These are phyloP conservation scores for Sporisorium scitamineum DNA, from an alignment of 1,284 basidiomycete genomes.

Conservation along the genomic window DNA sequence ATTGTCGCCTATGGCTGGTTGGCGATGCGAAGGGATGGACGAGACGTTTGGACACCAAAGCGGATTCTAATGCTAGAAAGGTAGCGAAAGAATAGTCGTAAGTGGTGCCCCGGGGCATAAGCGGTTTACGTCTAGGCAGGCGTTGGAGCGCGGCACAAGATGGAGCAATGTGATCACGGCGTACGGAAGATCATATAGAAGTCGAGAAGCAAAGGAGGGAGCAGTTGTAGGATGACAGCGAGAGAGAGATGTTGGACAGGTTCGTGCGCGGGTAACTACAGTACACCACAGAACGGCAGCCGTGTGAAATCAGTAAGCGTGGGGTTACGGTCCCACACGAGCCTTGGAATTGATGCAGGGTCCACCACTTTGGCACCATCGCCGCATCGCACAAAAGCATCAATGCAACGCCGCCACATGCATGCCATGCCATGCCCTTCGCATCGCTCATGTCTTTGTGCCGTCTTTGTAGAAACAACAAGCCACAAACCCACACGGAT, in stretches of 20 bases:
- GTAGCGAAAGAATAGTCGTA: neutral
- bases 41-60: neutral
- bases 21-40: neutral
- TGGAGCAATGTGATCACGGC: neutral
- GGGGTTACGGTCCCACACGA: conserved; percentile 3
- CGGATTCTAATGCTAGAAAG: neutral
- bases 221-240: neutral
- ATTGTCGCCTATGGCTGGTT: neutral
- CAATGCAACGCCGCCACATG: neutral
- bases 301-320: neutral
- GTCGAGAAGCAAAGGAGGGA: neutral
- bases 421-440: neutral
- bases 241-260: conserved; percentile 6
- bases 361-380: conserved; percentile 4
- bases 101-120: neutral
- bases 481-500: too few species aligned
- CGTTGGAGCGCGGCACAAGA: neutral
- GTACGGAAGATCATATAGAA: neutral
- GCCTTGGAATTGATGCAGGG: conserved; percentile 32
- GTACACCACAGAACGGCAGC: neutral
- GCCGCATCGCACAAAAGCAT: neutral
- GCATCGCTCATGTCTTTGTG: neutral
- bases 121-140: neutral
- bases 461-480: too few species aligned
- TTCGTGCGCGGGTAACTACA: neutral